Conservation (phyloP, 2,329 filamentous ascomycete species). For the Aspergillus arachidicola region DNA sequence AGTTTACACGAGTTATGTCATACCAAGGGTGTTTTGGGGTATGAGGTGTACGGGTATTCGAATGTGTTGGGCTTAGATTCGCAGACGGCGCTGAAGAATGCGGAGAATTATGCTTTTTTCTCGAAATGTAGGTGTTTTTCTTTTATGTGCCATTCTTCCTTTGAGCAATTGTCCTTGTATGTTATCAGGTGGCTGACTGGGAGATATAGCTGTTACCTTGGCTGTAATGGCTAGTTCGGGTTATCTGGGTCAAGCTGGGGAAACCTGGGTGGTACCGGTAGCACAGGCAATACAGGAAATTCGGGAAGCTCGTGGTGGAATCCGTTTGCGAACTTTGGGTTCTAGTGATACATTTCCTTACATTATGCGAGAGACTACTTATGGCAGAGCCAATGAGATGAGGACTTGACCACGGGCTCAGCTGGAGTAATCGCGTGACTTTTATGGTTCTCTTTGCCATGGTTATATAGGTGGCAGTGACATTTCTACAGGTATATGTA, state of each 20-base stretch:
- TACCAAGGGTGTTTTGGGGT: neutral
- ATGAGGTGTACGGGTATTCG: slow-evolving; percentile 2
- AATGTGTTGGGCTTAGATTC: neutral
- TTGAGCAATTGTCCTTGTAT: neutral
- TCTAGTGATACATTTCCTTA: accelerated
- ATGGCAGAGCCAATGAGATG: too few relatives aligned
- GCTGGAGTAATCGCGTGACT: accelerated
- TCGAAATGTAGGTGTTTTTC: neutral
- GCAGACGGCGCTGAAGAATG: neutral
- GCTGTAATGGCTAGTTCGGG: neutral
- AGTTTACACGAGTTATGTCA: slow-evolving; percentile 3
- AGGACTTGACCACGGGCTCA: too few relatives aligned
- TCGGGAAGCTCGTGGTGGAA: neutral
- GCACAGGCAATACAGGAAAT: neutral
- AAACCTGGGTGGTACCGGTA: neutral
- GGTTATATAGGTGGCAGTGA: too few relatives aligned
- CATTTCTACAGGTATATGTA: too few relatives aligned
- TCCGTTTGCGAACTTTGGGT: neutral
- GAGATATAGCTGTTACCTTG: neutral
- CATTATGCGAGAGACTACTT: neutral
- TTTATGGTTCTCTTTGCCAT: accelerated
- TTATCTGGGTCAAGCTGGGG: neutral
- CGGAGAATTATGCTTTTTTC: slow-evolving; percentile 7
- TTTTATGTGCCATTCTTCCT: too few relatives aligned
- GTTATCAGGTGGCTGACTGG: neutral